These are phyloP conservation scores for Pharnaceum exiguum DNA, from an alignment of 148 eudicot species.

Conservation along the genomic window DNA sequence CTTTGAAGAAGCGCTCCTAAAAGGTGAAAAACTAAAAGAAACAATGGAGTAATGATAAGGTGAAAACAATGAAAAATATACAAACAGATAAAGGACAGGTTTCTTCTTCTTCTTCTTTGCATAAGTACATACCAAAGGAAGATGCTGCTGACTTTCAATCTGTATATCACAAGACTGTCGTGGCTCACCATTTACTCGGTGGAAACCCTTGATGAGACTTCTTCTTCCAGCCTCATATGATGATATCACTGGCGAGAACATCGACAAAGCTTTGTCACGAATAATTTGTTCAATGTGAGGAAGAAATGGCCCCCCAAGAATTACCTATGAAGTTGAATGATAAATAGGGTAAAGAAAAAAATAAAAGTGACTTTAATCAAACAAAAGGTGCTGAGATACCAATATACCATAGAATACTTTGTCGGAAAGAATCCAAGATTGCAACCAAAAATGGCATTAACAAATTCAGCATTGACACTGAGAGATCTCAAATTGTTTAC, in stretches of 20 bases:
- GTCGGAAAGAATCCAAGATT: too few relatives aligned
- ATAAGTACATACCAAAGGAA: slow-evolving; percentile 43
- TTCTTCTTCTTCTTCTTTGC: too few relatives aligned
- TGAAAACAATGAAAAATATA: too few relatives aligned
- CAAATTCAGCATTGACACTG: too few relatives aligned
- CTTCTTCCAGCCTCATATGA: slow-evolving; percentile 67
- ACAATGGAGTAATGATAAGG: neutral
- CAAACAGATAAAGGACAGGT: too few relatives aligned
- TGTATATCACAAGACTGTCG: slow-evolving; percentile 65
- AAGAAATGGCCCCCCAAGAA: slow-evolving; percentile 90
- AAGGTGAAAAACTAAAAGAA: too few relatives aligned
- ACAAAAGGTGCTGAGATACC: neutral
- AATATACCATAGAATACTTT: too few relatives aligned
- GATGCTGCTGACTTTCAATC: slow-evolving; percentile 57
- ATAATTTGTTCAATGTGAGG: slow-evolving; percentile 79
- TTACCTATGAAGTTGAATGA: slow-evolving; percentile 44
- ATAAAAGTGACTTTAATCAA: neutral
- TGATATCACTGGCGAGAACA: slow-evolving; percentile 66
- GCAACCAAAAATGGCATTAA: too few relatives aligned
- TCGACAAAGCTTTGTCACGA: slow-evolving; percentile 67
- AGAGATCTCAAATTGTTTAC: too few relatives aligned
- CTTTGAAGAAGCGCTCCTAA: too few relatives aligned
- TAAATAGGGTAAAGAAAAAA: slow-evolving; percentile 11
- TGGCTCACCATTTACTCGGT: slow-evolving; percentile 37
- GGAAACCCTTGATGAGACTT: slow-evolving; percentile 45